A percentile compares a stretch with the other conserved stretches of the same genome.
These are phyloP conservation scores for Neurospora sp. DNA, from an alignment of 495 filamentous ascomycete species.

Conservation along the genomic window DNA sequence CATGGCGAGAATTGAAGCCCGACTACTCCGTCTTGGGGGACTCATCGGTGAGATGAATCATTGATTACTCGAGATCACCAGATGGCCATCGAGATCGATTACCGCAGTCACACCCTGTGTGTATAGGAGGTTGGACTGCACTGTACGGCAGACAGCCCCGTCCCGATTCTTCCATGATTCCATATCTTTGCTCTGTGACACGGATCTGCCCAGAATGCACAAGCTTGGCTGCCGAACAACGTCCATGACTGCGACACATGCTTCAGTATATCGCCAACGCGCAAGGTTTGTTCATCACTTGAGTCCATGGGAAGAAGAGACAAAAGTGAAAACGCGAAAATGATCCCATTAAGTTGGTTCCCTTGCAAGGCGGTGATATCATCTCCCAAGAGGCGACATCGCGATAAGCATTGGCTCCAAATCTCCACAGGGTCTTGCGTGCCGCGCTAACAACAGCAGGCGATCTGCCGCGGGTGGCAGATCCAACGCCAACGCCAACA, in stretches of 20 bases:
- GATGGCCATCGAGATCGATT: background rate
- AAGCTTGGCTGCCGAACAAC: background rate
- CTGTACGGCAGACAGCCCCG: background rate
- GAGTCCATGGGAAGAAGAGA: background rate
- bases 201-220: background rate
- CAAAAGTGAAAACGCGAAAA: background rate
- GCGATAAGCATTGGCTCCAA: background rate
- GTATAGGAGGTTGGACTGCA: background rate
- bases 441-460: background rate
- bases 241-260: background rate
- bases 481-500: background rate
- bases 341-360: background rate
- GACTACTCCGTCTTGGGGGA: background rate
- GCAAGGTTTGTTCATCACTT: too few relatives aligned
- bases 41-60: background rate
- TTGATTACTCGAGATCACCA: background rate
- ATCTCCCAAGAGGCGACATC: background rate
- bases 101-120: background rate
- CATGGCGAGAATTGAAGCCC: background rate
- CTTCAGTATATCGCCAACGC: too few relatives aligned
- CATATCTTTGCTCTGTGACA: background rate
- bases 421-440: background rate
- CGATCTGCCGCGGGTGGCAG: background rate
- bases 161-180: background rate
- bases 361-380: background rate